These are phyloP conservation scores for Boeremia exigua DNA, from an alignment of 2,329 filamentous ascomycete genomes.

Conservation along the genomic window DNA sequence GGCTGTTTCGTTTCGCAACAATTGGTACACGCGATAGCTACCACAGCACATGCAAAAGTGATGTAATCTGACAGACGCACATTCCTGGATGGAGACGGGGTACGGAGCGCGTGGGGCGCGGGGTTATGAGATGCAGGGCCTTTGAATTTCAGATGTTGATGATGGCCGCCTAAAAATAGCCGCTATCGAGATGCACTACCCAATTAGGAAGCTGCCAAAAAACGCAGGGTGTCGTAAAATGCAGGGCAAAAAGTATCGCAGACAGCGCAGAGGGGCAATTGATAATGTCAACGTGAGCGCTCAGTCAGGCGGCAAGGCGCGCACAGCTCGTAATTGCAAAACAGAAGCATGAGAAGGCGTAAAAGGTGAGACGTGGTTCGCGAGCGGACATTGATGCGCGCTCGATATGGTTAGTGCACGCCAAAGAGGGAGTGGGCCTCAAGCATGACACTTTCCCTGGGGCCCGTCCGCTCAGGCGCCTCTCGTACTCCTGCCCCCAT, in stretches of 20 bases:
- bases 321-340: conserved; percentile 5
- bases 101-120: conserved; percentile 13
- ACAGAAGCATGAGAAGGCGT: conserved; percentile 4
- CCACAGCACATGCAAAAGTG: conserved; percentile 7
- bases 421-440: conserved; percentile 1
- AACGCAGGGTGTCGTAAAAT: conserved; percentile 1
- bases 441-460: conserved; percentile 4
- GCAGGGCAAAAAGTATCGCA: conserved; percentile 8
- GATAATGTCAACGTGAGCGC: not conserved
- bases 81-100: conserved; percentile 9
- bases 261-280: not conserved
- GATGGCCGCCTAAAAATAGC: conserved; percentile 10
- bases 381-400: not conserved
- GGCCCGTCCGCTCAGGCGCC: conserved; percentile 1
- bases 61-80: conserved; percentile 9
- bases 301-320: not conserved
- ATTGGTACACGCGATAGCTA: conserved; percentile 1
- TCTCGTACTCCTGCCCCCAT: not conserved
- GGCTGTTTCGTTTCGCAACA: not conserved
- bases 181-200: not conserved
- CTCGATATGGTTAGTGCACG: conserved; percentile 11
- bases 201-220: conserved; percentile 1
- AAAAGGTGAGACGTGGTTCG: conserved; percentile 7
- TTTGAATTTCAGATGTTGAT: not conserved
- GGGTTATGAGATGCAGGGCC: conserved; percentile 11